Conservation (phyloP, 108 stramenopile species). For the Fragilaria crotonensis region DNA sequence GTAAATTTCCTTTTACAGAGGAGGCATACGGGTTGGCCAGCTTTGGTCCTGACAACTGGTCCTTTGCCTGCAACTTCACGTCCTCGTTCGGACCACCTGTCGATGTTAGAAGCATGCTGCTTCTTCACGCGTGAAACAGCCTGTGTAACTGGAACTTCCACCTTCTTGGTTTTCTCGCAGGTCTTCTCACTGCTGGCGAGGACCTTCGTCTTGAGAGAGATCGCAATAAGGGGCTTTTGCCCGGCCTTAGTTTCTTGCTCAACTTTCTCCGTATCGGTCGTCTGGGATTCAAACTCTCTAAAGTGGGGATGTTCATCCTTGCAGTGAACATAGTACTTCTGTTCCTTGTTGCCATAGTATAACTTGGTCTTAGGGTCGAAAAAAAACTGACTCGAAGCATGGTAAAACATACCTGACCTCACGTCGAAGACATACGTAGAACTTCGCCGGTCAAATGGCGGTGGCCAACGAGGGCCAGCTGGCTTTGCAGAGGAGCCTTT, state of each 20-base stretch:
- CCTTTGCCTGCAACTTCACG: constrained; percentile 33
- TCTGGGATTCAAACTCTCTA: too few relatives aligned
- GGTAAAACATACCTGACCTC: constrained; percentile 74
- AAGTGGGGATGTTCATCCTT: too few relatives aligned
- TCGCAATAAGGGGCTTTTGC: too few relatives aligned
- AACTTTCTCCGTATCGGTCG: too few relatives aligned
- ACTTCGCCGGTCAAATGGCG: constrained; percentile 57
- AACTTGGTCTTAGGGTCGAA: constrained; percentile 80
- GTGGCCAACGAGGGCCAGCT: too few relatives aligned
- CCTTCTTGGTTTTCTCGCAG: not conserved
- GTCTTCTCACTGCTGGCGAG: constrained; percentile 13
- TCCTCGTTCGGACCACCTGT: constrained; percentile 67
- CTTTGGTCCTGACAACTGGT: constrained; percentile 30
- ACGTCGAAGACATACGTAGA: constrained; percentile 67
- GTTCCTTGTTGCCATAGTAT: constrained; percentile 60
- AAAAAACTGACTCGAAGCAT: constrained; percentile 67
- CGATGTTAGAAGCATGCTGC: constrained; percentile 56
- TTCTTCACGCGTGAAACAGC: constrained; percentile 33
- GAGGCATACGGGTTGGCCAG: constrained; percentile 69
- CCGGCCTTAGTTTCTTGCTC: not conserved
- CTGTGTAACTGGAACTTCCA: not conserved
- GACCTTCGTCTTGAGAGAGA: constrained; percentile 31
- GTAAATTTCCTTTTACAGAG: constrained; percentile 74
- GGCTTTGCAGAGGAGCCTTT: too few relatives aligned
- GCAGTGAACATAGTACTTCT: constrained; percentile 49